Percentiles rank a stretch among this genome's conserved stretches.
phyloP scores from a whole-genome alignment of 2,329 filamentous ascomycete genomes.

The Beauveria scarabaeidicola region DNA sequence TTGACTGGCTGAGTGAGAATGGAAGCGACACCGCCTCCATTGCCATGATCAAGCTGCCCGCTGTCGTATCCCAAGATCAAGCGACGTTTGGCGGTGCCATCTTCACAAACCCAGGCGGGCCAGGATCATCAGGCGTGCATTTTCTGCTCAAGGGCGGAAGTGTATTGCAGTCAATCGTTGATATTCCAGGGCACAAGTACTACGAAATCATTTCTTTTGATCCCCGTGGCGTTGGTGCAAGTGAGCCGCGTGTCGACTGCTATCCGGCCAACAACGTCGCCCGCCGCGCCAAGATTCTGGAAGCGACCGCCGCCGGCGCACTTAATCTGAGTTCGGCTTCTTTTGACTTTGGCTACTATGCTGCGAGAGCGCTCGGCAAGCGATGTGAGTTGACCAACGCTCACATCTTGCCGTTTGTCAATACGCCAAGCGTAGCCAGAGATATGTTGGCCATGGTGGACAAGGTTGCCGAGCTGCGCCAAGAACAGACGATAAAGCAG shows the following conservation, averaged over 20 bases:
- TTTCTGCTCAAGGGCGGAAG: slow-evolving; percentile 19
- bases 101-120: slow-evolving; percentile 37
- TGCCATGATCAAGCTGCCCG: slow-evolving; percentile 33
- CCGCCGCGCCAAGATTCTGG: slow-evolving; percentile 23
- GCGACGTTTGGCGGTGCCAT: slow-evolving; percentile 33
- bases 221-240: slow-evolving; percentile 32
- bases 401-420: slow-evolving; percentile 25
- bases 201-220: slow-evolving; percentile 37
- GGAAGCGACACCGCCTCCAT: slow-evolving; percentile 25
- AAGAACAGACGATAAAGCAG: not conserved
- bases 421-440: slow-evolving; percentile 30
- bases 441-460: slow-evolving; percentile 38
- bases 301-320: slow-evolving; percentile 21
- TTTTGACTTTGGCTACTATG: slow-evolving; percentile 19
- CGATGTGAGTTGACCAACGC: slow-evolving; percentile 22
- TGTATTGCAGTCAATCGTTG: slow-evolving; percentile 20
- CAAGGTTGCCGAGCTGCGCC: slow-evolving; percentile 26
- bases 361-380: slow-evolving; percentile 19
- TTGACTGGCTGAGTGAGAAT: slow-evolving; percentile 30
- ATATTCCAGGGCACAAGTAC: slow-evolving; percentile 22
- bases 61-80: slow-evolving; percentile 28
- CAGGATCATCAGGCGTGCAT: slow-evolving; percentile 30
- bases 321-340: slow-evolving; percentile 14
- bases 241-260: slow-evolving; percentile 30
- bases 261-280: slow-evolving; percentile 23